Percentiles rank a stretch among this genome's conserved stretches.
Conservation (phyloP, 2,329 filamentous ascomycete species). For the Fonsecaea pugnacius region DNA sequence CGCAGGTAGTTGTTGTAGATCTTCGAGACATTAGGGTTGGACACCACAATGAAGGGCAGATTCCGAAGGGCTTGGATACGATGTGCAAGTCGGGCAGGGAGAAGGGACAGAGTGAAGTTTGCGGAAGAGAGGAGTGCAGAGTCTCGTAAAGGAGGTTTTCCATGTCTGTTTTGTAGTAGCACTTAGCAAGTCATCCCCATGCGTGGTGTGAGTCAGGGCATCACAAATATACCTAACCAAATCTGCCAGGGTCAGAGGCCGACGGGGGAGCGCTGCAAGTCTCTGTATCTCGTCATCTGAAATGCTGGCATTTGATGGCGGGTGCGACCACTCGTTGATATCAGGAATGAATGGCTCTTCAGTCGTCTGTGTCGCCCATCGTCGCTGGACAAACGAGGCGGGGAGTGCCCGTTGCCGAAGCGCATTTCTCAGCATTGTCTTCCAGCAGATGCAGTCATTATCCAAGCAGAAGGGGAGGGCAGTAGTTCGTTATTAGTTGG, state of each 20-base stretch:
- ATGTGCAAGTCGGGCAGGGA: slow-evolving; percentile 89
- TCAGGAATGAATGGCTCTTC: slow-evolving; percentile 31
- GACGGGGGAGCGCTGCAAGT: slow-evolving; percentile 76
- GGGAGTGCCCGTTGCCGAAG: slow-evolving; percentile 18
- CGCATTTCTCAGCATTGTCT: slow-evolving; percentile 25
- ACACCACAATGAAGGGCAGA: slow-evolving; percentile 95
- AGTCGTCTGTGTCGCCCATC: slow-evolving; percentile 26
- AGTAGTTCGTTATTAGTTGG: no score
- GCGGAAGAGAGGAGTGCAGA: slow-evolving; percentile 83
- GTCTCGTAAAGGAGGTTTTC: slow-evolving; percentile 80
- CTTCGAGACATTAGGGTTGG: slow-evolving; percentile 90
- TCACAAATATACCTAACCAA: slow-evolving; percentile 71
- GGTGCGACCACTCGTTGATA: slow-evolving; percentile 38
- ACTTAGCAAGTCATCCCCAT: slow-evolving; percentile 15
- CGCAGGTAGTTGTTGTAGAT: slow-evolving; percentile 98
- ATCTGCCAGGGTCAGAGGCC: slow-evolving; percentile 82
- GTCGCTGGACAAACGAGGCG: slow-evolving; percentile 12
- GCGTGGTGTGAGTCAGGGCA: background rate
- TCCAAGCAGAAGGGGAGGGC: background rate
- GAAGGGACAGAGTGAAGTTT: slow-evolving; percentile 91
- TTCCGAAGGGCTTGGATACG: slow-evolving; percentile 92
- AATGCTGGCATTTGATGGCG: slow-evolving; percentile 55
- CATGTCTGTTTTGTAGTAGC: slow-evolving; percentile 55
- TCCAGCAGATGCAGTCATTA: background rate
- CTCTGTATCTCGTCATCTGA: slow-evolving; percentile 77